Base-by-base conservation (phyloP, 305 asterid species). In the Ilex paraguariensis region DNA sequence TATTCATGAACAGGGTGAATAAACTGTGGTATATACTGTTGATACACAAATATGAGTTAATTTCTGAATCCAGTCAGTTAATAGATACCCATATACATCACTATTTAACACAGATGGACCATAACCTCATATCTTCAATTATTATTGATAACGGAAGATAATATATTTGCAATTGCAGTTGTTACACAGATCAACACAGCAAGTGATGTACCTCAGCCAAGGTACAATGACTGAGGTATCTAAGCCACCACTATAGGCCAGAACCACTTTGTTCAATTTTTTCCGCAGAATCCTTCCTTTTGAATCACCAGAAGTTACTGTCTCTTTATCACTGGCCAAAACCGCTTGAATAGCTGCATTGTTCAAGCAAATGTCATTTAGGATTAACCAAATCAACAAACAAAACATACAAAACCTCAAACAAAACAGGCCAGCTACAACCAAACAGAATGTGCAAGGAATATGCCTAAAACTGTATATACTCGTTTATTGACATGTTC, bases 141-240 rank as follows among this genome's bases (percentile, higher is more conserved):
- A 36, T 36, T 36, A 5, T 36, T 36, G 42, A 36, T 8, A 36
- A 36, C 3, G 42, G 42, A 36, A 36, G 42, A 36, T 5, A 36
- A 36, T 36, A 36, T 4, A 8, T 36, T 36, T 36, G 42, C 9
- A 36, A 36, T 36, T 5, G 1, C 42, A 36, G 42, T 4, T 36
- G 42, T 36, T 36, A 5, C 2, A 36, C 42, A 36, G 6, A 36
- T 36, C 54, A 57, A 57, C 45, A 61, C 49, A 62, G 40, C 15
- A 71, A 49, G 14, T 4, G 42, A n/a, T 70, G 64, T 77, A 90
- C 98, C 98, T 88, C 56, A 90, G 87, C 97, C 98, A 93, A 67
- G 98, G 98, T 46, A 93, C 98, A 76, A 93, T 93, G 58, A 93
- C 97, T 52, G 97, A 90, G 66, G 98, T 92, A 70, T 90, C 98